Evolutionary conservation across 192 early-diverging fungal genomes (phyloP), one percentile per base, ranked within the genome.

Genomic region (Mortierella antarctica): DNA sequence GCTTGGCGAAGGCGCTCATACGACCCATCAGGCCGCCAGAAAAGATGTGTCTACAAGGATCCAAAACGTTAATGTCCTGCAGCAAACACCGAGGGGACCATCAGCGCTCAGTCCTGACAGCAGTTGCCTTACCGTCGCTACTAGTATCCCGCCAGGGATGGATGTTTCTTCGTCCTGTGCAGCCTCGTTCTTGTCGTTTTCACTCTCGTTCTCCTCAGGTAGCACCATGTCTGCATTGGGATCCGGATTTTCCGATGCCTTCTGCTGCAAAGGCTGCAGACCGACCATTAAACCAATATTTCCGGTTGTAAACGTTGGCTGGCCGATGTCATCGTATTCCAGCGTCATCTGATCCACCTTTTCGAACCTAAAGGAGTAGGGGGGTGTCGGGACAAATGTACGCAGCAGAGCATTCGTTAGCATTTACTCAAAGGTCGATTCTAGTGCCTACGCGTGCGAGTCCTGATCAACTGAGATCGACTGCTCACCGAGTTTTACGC

Each of bases 21-120:
- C 10, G 77, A 80, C 31, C 77, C 77, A 68, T 80, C 77, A 6
- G 77, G 77, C 63, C 77, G 67, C 77, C 77, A 80, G 62, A 80
- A 80, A 45, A 80, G 39, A 72, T 80, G 77, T 15, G 77, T 80
- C 77, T 80, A 57, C 50, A 21, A 51, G 17, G 50, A 51, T n/a
- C 11, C 17, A 51, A 12, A 50, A 12, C 50, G 50, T 51, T 51
- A 51, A 4, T 51, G 50, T n/a, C 50, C 17, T 51, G 50, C 50
- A 51, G 17, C 17, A 12, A n/a, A 51, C 20, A 65, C 1, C 31
- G 1, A 31, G 31, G 31, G 31, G 3, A 2, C 31, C 31, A 31
- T 31, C 31, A 31, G 31, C 31, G 31, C 31, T 31, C 31, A 3
- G 31, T 3, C 6, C 14, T 7, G 15, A 2, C 20, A 53, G 20